Evolutionary conservation across 179 eudicot species (phyloP), one percentile per base, ranked within the genome.

Genomic region (Camellia oleifera): DNA sequence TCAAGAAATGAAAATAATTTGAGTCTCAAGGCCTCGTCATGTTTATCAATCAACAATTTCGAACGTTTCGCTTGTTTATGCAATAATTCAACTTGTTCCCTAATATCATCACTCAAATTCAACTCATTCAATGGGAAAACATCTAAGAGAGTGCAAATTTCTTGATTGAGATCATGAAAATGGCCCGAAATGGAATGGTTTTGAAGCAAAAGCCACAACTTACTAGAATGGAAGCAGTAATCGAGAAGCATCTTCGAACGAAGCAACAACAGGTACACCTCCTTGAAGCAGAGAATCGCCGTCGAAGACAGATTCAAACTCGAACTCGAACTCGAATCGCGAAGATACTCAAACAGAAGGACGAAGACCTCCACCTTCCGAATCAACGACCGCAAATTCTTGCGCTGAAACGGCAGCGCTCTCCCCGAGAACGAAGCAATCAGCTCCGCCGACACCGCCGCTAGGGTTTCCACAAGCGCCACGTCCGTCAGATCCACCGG

Each of bases 141-240:
- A 89, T 94, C 98, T 84, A 94, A 82, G 65, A 94, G 87, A 0
- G 98, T 93, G 12, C 84, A 90, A 8, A 93, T 83, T 45, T 94
- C 93, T 74, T 89, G 93, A 82, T 86, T 89, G 46, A 94, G 85
- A 71, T 94, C 98, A 84, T 93, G 93, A 72, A 91, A 94, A 88
- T 93, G 94, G 2, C 95, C 91, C 0, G 97, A 89, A 81, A 95
- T 85, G 0, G 91, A 81, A 64, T 88, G 93, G 82, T 89, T 93
- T 71, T 95, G 98, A 42, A 93, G 82, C 53, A 93, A 82, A 14
- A 95, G 84, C 98, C 97, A 94, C 80, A 93, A 68, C 82, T 85
- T 89, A 77, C 97, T 88, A 50, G 97, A 93, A 4, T 87, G 86
- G 8, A 77, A 69, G 77, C 94, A 89, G 79, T 92, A 93, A 77